Percentiles rank a stretch among this genome's conserved stretches.
Evolutionary conservation across 179 eudicot genomes (phyloP).

Genomic region (Silene noctiflora): DNA sequence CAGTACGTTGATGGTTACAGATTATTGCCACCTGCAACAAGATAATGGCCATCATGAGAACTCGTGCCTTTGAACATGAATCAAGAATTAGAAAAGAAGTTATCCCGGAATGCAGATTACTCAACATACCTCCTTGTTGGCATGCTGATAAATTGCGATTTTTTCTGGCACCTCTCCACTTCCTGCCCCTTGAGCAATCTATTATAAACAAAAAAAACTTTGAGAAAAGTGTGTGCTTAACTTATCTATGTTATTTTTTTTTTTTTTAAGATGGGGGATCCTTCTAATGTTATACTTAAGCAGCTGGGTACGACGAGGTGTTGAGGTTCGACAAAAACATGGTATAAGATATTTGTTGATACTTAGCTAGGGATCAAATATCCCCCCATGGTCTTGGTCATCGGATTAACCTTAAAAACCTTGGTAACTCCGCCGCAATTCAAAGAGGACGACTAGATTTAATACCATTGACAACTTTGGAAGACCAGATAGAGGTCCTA

Average conservation of each 20-base stretch:
- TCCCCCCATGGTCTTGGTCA: background rate
- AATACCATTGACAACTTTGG: background rate
- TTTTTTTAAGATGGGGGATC: background rate
- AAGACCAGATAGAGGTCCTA: background rate
- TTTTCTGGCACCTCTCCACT: slow-evolving; percentile 72
- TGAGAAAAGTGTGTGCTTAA: slow-evolving; percentile 1
- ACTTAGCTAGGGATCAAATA: background rate
- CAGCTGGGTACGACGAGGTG: background rate
- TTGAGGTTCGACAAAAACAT: background rate
- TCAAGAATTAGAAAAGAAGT: background rate
- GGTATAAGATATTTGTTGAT: no score
- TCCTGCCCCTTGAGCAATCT: slow-evolving; percentile 64
- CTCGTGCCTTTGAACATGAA: background rate
- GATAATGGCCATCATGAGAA: slow-evolving; percentile 17
- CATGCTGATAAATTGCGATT: slow-evolving; percentile 64
- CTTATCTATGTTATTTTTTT: background rate
- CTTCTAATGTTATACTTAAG: background rate
- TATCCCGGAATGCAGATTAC: slow-evolving; percentile 7
- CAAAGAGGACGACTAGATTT: no score
- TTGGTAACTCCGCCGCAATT: no score
- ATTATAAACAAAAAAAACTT: slow-evolving; percentile 25
- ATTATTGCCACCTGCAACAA: slow-evolving; percentile 85
- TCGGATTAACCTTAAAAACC: no score
- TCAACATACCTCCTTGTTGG: slow-evolving; percentile 82
- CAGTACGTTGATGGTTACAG: slow-evolving; percentile 97